Percentiles rank a stretch among this genome's conserved stretches.
Evolutionary conservation across 73 alveolate genomes (phyloP).

Genomic region (Tetrahymena malaccensis): DNA sequence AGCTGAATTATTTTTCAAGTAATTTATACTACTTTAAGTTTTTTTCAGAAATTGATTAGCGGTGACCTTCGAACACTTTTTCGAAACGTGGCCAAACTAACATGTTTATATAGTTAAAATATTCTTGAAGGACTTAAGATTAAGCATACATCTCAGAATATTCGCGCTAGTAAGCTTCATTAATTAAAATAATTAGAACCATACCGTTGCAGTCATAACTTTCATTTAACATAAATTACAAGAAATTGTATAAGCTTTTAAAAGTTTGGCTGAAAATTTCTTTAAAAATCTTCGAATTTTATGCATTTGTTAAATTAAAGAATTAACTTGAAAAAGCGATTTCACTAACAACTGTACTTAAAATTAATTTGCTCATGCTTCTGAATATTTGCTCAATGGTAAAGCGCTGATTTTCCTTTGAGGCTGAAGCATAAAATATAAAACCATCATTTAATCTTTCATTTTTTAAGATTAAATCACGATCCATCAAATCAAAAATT

Average conservation of each 20-base stretch:
- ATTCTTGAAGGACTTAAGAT: slow-evolving; percentile 6
- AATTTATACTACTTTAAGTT: slow-evolving; percentile 17
- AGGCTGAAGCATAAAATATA: background rate
- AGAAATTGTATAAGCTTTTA: slow-evolving; percentile 6
- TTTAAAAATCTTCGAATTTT: slow-evolving; percentile 24
- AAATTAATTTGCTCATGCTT: slow-evolving; percentile 10
- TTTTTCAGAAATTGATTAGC: slow-evolving; percentile 4
- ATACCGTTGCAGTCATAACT: slow-evolving; percentile 18
- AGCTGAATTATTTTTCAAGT: slow-evolving; percentile 21
- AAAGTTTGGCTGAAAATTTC: slow-evolving; percentile 27
- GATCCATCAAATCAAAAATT: slow-evolving; percentile 26
- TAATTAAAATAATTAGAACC: slow-evolving; percentile 13
- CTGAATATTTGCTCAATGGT: slow-evolving; percentile 11
- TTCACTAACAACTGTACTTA: slow-evolving; percentile 15
- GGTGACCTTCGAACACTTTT: slow-evolving; percentile 29
- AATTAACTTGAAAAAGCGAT: slow-evolving; percentile 18
- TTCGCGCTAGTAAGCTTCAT: slow-evolving; percentile 7
- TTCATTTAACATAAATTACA: background rate
- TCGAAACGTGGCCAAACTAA: slow-evolving; percentile 37
- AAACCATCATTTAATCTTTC: slow-evolving; percentile 20
- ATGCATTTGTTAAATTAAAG: slow-evolving; percentile 19
- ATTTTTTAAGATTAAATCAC: slow-evolving; percentile 17
- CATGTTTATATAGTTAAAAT: slow-evolving; percentile 41
- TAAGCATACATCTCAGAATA: background rate
- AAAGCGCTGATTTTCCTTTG: slow-evolving; percentile 5